phyloP scores from a whole-genome alignment of 2,329 filamentous ascomycete genomes.

The Chalaropsis ovoidea region DNA sequence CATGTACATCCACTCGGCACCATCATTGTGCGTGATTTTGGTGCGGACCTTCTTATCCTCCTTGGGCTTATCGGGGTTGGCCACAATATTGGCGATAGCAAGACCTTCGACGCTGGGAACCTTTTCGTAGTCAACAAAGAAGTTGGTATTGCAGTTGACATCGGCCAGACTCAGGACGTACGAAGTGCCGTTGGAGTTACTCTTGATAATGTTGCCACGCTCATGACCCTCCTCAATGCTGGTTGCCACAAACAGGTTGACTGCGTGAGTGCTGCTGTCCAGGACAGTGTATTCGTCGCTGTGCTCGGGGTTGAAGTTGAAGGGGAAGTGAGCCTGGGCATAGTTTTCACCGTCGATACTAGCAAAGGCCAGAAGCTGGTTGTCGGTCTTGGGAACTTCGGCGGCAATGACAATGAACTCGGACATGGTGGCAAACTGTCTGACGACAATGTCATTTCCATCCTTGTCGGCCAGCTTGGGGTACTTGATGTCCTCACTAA shows the following conservation, averaged over 20 bases:
- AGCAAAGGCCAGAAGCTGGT: slow-evolving; percentile 64
- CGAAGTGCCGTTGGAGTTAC: slow-evolving; percentile 94
- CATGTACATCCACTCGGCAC: slow-evolving; percentile 72
- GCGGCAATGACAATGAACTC: slow-evolving; percentile 91
- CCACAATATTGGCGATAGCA: slow-evolving; percentile 72
- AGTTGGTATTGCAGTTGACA: slow-evolving; percentile 68
- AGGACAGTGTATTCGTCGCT: slow-evolving; percentile 76
- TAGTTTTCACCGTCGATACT: slow-evolving; percentile 79
- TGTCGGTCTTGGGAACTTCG: slow-evolving; percentile 34
- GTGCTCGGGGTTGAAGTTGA: slow-evolving; percentile 67
- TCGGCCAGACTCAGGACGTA: slow-evolving; percentile 74
- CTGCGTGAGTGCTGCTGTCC: slow-evolving; percentile 85
- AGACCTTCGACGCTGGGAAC: slow-evolving; percentile 88
- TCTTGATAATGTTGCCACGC: slow-evolving; percentile 88
- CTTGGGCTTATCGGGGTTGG: slow-evolving; percentile 58
- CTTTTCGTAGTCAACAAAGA: slow-evolving; percentile 93
- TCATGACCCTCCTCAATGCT: slow-evolving; percentile 53
- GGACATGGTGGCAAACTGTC: slow-evolving; percentile 85
- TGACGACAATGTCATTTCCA: slow-evolving; percentile 46
- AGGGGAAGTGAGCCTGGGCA: slow-evolving; percentile 74
- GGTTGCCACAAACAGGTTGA: slow-evolving; percentile 87
- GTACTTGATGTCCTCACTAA: slow-evolving; percentile 43
- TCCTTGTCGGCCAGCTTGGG: slow-evolving; percentile 51
- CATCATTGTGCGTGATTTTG: slow-evolving; percentile 93
- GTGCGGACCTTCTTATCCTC: slow-evolving; percentile 73